Evolutionary conservation across 805 yeast species (phyloP), one percentile per base, ranked within the genome.

Genomic region (Sugiyamaella smithiae): DNA sequence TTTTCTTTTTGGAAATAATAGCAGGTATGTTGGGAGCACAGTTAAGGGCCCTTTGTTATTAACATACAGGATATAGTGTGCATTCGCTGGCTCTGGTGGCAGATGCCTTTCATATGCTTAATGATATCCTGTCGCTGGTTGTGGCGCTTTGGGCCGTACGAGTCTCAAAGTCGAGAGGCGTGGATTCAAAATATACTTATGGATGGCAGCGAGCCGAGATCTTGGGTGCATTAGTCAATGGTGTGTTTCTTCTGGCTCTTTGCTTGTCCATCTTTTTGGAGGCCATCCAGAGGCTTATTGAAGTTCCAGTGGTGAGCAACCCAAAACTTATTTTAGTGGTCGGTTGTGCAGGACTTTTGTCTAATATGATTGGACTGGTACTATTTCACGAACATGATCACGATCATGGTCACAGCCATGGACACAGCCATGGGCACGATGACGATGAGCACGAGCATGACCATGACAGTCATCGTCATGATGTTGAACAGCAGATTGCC

Each of bases 131-230:
- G 51, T 88, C 97, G 1, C 73, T 91, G 29, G 55, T 90, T 16
- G 89, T 91, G 44, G 99, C 99, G 0, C 71, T 90, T 26, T 91
- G 97, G 97, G 99, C 99, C 0, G 98, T 93, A 17, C 79, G 79
- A 53, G 96, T 89, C 9, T 89, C 97, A 46, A 85, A 85, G 58
- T 80, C 80, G 33, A 78, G 81, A 60, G 80, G 82, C 24, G 93
- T 96, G 0, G 93, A 88, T 64, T 84, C 93, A 2, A 83, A 82
- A 50, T 91, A 87, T 70, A 93, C 98, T 2, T 91, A 93, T 61
- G 99, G 99, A 14, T 88, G 97, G 96, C 95, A 91, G 67, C 77
- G 99, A 57, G 98, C 98, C 4, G 99, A 91, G 67, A 90, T 91
- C 46, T 74, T 91, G 52, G 99, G 99, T 49, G 99, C 98, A 6